Base-by-base conservation (phyloP, 1,284 basidiomycete genomes). In the Ceratorhiza oryzae-sativae region DNA sequence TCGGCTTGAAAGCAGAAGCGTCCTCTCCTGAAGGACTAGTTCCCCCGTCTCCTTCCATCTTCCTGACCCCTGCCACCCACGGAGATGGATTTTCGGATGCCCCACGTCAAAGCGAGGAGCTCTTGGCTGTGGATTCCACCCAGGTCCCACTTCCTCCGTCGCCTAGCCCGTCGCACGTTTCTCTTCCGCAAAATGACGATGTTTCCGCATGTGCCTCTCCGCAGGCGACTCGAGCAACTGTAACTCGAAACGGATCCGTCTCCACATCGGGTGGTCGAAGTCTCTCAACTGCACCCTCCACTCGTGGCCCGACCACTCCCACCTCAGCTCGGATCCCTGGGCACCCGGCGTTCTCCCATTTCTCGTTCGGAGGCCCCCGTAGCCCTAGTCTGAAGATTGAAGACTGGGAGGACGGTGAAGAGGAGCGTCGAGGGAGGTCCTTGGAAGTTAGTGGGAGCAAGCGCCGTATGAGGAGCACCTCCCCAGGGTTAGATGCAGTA, bases 21-120 rank as follows among this genome's bases (percentile, higher is more conserved):
- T 18, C 12, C 23, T 20, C 23, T n/a, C 41, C 25, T 41, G 67
- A 70, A n/a, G 41, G 42, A 6, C 27, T 34, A 27, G 20, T 41
- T 32, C 67, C 67, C 12, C 63, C 63, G 42, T 70, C 67, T 3
- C 67, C 67, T 49, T 70, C 67, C 27, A 70, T 70, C 30, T 25
- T 70, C 32, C 27, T 70, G 53, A 70, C 67, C 10, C 67, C 67
- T 13, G 67, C 67, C 15, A n/a, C n/a, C 25, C 36, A 60, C 12
- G n/a, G 34, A 13, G 61, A 46, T 6, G 55, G 59, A 6, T 42
- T 27, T 36, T 27, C 42, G 13, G 55, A 48, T 6, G 18, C 30
- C 10, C n/a, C 36, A 30, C 63, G 51, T 25, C 34, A n/a, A 2
- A 59, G 53, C 41, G 53, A 55, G 6, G 67, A 70, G 36, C 27